Evolutionary conservation across 768 basidiomycete genomes (phyloP).

Genomic region (Boletus tomentosulus): DNA sequence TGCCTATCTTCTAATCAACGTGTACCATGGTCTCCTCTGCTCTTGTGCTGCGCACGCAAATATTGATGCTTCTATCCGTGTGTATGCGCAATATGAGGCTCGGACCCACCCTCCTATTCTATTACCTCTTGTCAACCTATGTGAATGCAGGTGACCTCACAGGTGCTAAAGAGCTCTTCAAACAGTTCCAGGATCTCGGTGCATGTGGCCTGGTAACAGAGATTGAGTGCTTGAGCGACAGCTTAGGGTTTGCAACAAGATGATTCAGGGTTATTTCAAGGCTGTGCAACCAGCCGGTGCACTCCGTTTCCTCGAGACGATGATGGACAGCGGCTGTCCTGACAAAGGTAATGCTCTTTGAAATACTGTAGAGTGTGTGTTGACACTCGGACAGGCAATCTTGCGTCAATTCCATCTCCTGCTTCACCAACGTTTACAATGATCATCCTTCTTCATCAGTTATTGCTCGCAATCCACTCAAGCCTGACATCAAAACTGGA

Average conservation of each 20-base stretch:
- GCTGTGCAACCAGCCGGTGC: slow-evolving; percentile 60
- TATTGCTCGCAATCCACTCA: background rate
- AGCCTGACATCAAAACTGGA: slow-evolving; percentile 56
- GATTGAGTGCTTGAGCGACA: slow-evolving; percentile 32
- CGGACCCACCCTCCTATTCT: slow-evolving; percentile 40
- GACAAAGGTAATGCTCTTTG: slow-evolving; percentile 7
- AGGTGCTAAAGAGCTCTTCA: slow-evolving; percentile 57
- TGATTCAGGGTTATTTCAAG: slow-evolving; percentile 72
- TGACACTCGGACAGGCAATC: slow-evolving; percentile 14
- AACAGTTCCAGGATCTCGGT: slow-evolving; percentile 48
- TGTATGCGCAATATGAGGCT: slow-evolving; percentile 62
- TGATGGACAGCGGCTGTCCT: slow-evolving; percentile 49
- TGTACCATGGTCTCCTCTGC: slow-evolving; percentile 56
- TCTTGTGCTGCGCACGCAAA: slow-evolving; percentile 56
- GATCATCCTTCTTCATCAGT: slow-evolving; percentile 45
- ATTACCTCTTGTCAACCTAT: slow-evolving; percentile 56
- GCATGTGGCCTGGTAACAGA: slow-evolving; percentile 27
- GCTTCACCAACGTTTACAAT: slow-evolving; percentile 58
- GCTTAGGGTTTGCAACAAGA: slow-evolving; percentile 63
- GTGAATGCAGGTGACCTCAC: slow-evolving; percentile 46
- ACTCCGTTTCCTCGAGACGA: slow-evolving; percentile 60
- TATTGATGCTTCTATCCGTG: slow-evolving; percentile 54
- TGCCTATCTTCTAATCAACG: slow-evolving; percentile 26
- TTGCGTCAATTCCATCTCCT: slow-evolving; percentile 48
- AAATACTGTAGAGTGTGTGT: background rate